These are phyloP conservation scores for Aurantiochytrium sp. DNA, from an alignment of 108 stramenopile species.

Conservation along the genomic window DNA sequence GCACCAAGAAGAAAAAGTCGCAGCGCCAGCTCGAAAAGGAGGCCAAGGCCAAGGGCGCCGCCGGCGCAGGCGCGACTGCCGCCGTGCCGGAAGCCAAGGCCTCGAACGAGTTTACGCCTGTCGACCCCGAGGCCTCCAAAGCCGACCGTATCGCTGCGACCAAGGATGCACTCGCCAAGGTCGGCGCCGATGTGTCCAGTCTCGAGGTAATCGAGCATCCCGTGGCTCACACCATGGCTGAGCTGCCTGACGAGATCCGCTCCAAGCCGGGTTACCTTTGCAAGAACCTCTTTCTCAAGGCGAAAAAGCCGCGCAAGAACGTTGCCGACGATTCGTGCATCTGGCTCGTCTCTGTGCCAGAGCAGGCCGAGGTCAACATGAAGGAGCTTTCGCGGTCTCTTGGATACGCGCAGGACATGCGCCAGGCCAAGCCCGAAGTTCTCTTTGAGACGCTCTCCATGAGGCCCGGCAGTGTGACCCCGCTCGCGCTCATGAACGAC, in stretches of 20 bases:
- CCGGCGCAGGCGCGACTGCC: too few species aligned
- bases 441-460: not conserved
- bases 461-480: not conserved
- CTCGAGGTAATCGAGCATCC: not conserved
- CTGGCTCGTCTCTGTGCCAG: not conserved
- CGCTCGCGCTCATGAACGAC: slow-evolving; percentile 27
- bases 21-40: slow-evolving; percentile 18
- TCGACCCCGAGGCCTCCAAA: not conserved
- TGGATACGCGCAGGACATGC: not conserved
- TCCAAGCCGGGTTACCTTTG: not conserved
- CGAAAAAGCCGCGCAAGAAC: not conserved
- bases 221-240: not conserved
- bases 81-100: not conserved
- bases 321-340: not conserved
- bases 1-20: not conserved
- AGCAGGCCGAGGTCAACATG: not conserved
- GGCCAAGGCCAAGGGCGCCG: slow-evolving; percentile 3
- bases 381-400: not conserved
- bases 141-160: not conserved
- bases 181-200: not conserved
- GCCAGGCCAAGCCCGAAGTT: not conserved
- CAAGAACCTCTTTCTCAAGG: slow-evolving; percentile 28
- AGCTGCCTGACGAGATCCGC: not conserved
- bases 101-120: not conserved
- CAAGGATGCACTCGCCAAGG: not conserved